Conservation (phyloP, 371 early-diverging fungal species). For the Mucor sp. region DNA sequence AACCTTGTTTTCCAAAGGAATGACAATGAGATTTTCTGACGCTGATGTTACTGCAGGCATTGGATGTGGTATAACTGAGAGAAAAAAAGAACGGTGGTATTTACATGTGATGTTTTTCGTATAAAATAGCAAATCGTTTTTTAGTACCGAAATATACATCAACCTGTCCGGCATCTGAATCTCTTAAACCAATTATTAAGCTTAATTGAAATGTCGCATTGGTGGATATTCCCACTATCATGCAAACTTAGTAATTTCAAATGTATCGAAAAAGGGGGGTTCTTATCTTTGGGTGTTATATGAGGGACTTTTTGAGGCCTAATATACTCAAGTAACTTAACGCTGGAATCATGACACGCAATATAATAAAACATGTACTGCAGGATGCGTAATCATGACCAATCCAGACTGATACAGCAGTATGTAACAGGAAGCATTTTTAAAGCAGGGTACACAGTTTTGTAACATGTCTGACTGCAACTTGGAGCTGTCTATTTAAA, state of each 20-base stretch:
- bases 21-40: constrained; percentile 27
- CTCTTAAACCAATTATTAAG: background rate
- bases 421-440: too few relatives aligned
- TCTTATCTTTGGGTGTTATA: background rate
- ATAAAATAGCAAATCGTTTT: background rate
- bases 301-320: background rate
- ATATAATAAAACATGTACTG: background rate
- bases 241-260: background rate
- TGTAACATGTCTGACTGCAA: too few relatives aligned
- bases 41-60: constrained; percentile 2
- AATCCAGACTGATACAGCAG: too few relatives aligned
- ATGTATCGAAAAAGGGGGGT: background rate
- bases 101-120: constrained; percentile 4
- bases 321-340: background rate
- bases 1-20: constrained; percentile 48
- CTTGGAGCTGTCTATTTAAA: too few relatives aligned
- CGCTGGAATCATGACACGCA: background rate
- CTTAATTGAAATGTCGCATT: background rate
- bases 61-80: background rate
- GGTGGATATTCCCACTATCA: background rate
- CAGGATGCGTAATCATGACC: background rate
- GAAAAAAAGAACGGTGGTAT: background rate
- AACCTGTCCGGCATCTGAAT: background rate
- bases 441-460: too few relatives aligned
- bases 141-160: background rate